Percentiles rank a stretch among this genome's conserved stretches.
phyloP scores from a whole-genome alignment of 768 basidiomycete genomes.

The Tulasnella sp. region DNA sequence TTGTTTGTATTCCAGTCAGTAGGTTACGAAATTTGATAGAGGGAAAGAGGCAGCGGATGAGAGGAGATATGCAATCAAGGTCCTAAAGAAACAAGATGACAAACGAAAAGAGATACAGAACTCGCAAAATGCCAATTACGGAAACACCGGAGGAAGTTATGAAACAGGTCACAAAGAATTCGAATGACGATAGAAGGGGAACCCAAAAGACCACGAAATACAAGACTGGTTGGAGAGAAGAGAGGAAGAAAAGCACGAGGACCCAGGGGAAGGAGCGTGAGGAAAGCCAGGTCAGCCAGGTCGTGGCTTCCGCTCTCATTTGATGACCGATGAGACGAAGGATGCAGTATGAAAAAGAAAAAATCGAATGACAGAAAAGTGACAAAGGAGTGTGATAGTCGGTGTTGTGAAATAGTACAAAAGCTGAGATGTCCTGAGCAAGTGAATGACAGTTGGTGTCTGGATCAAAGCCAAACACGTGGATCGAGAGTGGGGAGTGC shows the following conservation, averaged over 20 bases:
- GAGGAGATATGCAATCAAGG: slow-evolving; percentile 1
- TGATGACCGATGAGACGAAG: background rate
- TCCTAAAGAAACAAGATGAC: slow-evolving; percentile 17
- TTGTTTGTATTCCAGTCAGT: background rate
- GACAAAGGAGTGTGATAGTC: slow-evolving; percentile 14
- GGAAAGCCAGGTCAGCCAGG: background rate
- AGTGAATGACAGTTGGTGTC: too few species aligned
- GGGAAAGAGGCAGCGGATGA: background rate
- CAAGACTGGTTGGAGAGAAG: background rate
- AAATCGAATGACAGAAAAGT: background rate
- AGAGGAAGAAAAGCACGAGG: background rate
- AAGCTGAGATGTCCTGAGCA: too few species aligned
- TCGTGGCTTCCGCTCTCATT: background rate
- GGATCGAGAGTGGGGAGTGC: too few species aligned
- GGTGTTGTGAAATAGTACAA: too few species aligned
- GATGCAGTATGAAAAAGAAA: background rate
- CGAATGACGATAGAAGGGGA: background rate
- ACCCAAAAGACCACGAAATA: background rate
- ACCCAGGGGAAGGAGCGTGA: background rate
- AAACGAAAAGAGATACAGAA: slow-evolving; percentile 25
- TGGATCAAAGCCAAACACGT: too few species aligned
- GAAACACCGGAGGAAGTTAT: slow-evolving; percentile 11
- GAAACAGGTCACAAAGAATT: slow-evolving; percentile 19
- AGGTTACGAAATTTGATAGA: too few species aligned
- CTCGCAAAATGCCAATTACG: slow-evolving; percentile 18